Evolutionary conservation across 257 asterid genomes (phyloP), one percentile per base, ranked within the genome.

Genomic region (Rhazya stricta): DNA sequence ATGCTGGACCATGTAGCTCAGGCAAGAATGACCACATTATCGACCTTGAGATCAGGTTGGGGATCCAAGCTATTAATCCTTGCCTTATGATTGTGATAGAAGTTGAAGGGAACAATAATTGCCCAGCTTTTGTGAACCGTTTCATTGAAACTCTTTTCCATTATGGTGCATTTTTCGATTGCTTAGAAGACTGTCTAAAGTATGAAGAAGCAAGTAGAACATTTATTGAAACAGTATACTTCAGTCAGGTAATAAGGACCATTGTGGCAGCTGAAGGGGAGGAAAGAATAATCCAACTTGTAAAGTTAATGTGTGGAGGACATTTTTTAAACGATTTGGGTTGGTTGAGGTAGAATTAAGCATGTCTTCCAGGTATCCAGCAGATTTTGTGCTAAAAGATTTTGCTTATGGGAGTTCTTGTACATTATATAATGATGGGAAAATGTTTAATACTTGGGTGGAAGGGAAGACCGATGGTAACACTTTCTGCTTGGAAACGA

Each of bases 81-180:
- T n/a, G n/a, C 0, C 81, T 78, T 80, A 83, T 79, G 27, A 81
- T 88, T 43, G 66, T 89, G 82, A 89, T 91, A 4, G 96, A 89
- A 72, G 86, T 80, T 4, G 93, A 89, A 71, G 89, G 81, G 15
- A 88, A 84, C 75, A 79, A 79, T 54, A 88, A 89, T 19, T 82
- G 88, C n/a, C 89, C 88, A 0, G 67, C 63, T 25, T 89, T 86
- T 3, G 86, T 81, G 50, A 86, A 85, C 41, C 82, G 93, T 21
- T 90, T 88, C 32, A 85, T 85, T 29, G 95, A 86, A 30, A 76
- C 90, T 10, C 84, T 89, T 34, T 73, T 81, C 3, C 84, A 83
- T 77, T 85, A 80, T 2, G 89, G 92, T 2, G 84, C 89, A 11
- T 80, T 56, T 43, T 87, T 87, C 36, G 92, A 89, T 68, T 62